Evolutionary conservation across 208 protist genomes (phyloP).

Genomic region (Leishmania braziliensis): DNA sequence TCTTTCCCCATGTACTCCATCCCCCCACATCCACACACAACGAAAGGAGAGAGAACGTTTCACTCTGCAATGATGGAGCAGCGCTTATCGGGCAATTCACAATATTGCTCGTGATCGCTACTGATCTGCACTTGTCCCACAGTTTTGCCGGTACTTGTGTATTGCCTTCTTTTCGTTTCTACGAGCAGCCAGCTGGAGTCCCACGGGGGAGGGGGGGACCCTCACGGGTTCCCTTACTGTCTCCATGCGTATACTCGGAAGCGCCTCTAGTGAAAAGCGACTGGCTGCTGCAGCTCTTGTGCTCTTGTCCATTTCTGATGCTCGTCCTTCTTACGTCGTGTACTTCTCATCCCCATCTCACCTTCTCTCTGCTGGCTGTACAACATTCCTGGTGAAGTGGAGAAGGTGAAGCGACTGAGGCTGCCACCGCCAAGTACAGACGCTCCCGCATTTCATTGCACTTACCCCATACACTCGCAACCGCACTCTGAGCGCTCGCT

Average conservation of each 20-base stretch:
- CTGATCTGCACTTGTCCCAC: neutral
- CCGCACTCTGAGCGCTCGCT: neutral
- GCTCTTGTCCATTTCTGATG: neutral
- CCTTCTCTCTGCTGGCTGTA: neutral
- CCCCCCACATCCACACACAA: neutral
- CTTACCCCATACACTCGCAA: neutral
- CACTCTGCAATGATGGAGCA: neutral
- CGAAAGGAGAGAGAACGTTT: neutral
- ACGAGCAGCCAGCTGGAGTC: neutral
- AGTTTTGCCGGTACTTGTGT: neutral
- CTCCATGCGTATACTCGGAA: neutral
- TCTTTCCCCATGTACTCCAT: neutral
- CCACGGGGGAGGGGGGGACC: neutral
- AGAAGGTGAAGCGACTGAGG: neutral
- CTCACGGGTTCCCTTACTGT: neutral
- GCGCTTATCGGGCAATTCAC: neutral
- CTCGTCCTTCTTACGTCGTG: neutral
- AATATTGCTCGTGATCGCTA: neutral
- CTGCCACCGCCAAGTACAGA: neutral
- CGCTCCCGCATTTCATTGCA: neutral
- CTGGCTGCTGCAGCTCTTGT: neutral
- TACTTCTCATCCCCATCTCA: neutral
- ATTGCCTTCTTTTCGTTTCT: neutral
- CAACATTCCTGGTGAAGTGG: neutral
- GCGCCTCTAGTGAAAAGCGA: neutral